phyloP scores from a whole-genome alignment of 2,329 filamentous ascomycete species.

The Dactylonectria macrodidyma region DNA sequence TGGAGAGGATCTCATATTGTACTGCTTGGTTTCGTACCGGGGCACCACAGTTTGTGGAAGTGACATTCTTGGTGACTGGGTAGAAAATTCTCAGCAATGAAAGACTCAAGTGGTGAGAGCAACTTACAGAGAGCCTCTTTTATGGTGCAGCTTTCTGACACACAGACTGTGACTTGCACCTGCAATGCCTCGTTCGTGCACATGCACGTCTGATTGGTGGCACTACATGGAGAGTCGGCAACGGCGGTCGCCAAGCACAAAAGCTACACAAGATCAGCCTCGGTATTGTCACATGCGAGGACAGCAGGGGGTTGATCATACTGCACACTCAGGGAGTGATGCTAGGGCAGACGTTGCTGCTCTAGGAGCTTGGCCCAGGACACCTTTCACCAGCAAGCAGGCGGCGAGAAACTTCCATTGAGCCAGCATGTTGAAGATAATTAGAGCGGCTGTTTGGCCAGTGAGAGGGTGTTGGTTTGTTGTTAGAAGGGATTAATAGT shows the following conservation, averaged over 20 bases:
- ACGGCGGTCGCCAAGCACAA: conserved; percentile 7
- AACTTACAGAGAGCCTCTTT: conserved; percentile 51
- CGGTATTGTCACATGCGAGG: neutral
- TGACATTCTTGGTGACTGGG: conserved; percentile 43
- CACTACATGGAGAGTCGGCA: conserved; percentile 6
- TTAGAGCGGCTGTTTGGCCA: no score
- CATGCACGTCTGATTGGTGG: conserved; percentile 19
- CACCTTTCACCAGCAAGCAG: neutral
- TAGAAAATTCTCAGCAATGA: conserved; percentile 2
- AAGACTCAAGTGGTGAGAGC: neutral
- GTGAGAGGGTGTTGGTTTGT: no score
- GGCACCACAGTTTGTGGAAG: conserved; percentile 47
- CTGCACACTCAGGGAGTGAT: neutral
- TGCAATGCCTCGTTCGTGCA: conserved; percentile 12
- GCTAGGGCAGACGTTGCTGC: neutral
- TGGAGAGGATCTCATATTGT: conserved; percentile 51
- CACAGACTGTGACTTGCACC: conserved; percentile 42
- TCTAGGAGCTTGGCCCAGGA: neutral
- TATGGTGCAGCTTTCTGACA: conserved; percentile 48
- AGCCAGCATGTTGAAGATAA: neutral
- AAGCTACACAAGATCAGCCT: neutral
- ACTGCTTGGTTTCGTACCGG: conserved; percentile 50
- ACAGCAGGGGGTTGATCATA: neutral
- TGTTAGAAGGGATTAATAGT: no score
- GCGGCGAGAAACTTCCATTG: neutral